phyloP scores from a whole-genome alignment of 306 rosid species.

The Adenanthera pavonina region DNA sequence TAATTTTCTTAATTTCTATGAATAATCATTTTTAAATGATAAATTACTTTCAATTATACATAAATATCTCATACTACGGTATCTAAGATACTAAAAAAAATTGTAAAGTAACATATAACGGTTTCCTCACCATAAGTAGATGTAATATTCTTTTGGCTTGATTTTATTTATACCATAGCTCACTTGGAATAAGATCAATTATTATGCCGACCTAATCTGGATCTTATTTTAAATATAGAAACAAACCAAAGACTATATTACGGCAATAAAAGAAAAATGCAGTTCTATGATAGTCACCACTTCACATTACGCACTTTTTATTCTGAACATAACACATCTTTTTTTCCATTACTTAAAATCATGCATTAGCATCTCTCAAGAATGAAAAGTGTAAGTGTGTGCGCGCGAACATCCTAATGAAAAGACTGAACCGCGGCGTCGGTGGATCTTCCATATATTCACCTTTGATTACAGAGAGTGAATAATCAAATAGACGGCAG shows the following conservation, averaged over 20 bases:
- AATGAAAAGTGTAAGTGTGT: too few relatives aligned
- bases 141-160: not conserved
- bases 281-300: not conserved
- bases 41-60: too few relatives aligned
- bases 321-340: not conserved
- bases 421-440: not conserved
- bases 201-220: not conserved
- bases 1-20: too few relatives aligned
- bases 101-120: too few relatives aligned
- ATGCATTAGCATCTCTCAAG: not conserved
- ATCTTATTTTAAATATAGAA: too few relatives aligned
- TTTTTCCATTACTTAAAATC: not conserved
- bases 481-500: not conserved
- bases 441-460: not conserved
- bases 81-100: too few relatives aligned
- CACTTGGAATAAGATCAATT: not conserved
- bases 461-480: not conserved
- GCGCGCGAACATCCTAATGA: not conserved
- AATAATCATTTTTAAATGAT: too few relatives aligned
- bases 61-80: too few relatives aligned
- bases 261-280: not conserved
- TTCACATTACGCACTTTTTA: not conserved
- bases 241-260: too few relatives aligned
- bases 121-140: too few relatives aligned
- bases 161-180: not conserved